Conservation (phyloP, 2,329 filamentous ascomycete genomes). For the Akanthomyces uredinophilus region DNA sequence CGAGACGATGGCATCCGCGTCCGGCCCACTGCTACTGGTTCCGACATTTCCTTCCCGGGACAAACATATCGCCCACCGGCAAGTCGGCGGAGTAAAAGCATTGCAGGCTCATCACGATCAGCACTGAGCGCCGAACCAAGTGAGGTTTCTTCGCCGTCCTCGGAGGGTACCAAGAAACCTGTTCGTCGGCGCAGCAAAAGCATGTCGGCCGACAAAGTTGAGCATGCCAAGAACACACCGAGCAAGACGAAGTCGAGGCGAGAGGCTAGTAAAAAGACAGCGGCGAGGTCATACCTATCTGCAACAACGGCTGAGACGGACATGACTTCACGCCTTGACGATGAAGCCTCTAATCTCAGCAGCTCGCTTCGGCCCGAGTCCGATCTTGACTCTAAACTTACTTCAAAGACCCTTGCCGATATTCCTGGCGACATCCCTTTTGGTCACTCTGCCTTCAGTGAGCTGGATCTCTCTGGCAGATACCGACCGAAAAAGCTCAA, state of each 20-base stretch:
- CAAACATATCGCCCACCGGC: conserved; percentile 14
- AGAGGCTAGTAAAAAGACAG: conserved; percentile 21
- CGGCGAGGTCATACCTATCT: background rate
- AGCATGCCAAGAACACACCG: conserved; percentile 33
- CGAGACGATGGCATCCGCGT: conserved; percentile 19
- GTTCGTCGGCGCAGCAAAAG: conserved; percentile 7
- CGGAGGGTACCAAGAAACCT: conserved; percentile 10
- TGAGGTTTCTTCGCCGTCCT: conserved; percentile 10
- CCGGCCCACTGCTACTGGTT: conserved; percentile 15
- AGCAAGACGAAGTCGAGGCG: conserved; percentile 30
- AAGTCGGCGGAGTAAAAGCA: conserved; percentile 12
- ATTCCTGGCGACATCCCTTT: conserved; percentile 54
- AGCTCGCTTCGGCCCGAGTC: conserved; percentile 24
- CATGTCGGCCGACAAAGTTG: conserved; percentile 12
- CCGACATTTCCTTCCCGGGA: conserved; percentile 19
- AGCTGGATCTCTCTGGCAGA: conserved; percentile 51
- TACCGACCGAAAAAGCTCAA: conserved; percentile 39
- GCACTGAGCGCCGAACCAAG: background rate
- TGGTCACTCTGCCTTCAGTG: conserved; percentile 62
- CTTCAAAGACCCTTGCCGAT: conserved; percentile 52
- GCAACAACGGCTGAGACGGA: conserved; percentile 17
- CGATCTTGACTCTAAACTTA: conserved; percentile 31
- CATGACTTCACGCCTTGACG: conserved; percentile 25
- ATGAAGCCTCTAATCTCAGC: conserved; percentile 26
- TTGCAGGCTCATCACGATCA: background rate